Percentiles rank a stretch among this genome's conserved stretches.
Evolutionary conservation across 1,139 yeast species (phyloP).

Genomic region (Nadsonia starkeyi-henricii): DNA sequence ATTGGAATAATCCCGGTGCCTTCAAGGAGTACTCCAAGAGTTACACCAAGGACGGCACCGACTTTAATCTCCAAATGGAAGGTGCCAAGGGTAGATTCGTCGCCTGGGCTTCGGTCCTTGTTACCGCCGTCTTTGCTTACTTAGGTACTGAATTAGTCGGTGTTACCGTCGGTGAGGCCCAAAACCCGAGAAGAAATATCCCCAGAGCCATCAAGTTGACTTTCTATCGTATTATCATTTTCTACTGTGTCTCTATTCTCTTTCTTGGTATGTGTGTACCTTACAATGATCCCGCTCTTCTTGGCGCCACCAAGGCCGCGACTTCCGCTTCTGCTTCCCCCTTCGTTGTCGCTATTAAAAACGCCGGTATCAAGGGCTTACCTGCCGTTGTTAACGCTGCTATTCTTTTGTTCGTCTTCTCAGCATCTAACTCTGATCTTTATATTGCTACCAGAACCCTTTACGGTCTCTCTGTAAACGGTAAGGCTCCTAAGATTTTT

Average conservation of each 20-base stretch:
- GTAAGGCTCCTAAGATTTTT: slow-evolving; percentile 49
- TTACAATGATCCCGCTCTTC: slow-evolving; percentile 26
- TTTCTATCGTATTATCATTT: slow-evolving; percentile 38
- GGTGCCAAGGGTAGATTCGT: slow-evolving; percentile 43
- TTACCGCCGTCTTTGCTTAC: slow-evolving; percentile 23
- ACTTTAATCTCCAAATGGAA: slow-evolving; percentile 17
- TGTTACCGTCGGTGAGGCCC: slow-evolving; percentile 71
- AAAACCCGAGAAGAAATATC: slow-evolving; percentile 56
- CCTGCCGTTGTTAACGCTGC: slow-evolving; percentile 58
- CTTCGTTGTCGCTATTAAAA: slow-evolving; percentile 45
- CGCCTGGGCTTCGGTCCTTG: slow-evolving; percentile 51
- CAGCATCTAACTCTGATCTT: slow-evolving; percentile 61
- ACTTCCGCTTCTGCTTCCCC: slow-evolving; percentile 61
- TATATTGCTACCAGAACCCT: slow-evolving; percentile 59
- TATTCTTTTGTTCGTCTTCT: slow-evolving; percentile 52
- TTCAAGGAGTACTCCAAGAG: slow-evolving; percentile 31
- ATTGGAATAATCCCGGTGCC: slow-evolving; percentile 53
- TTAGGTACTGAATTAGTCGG: slow-evolving; percentile 72
- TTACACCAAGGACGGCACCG: too few relatives aligned
- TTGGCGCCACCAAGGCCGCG: slow-evolving; percentile 10
- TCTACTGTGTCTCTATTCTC: slow-evolving; percentile 35
- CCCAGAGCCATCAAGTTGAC: slow-evolving; percentile 69
- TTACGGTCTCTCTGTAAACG: slow-evolving; percentile 47
- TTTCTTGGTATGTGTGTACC: slow-evolving; percentile 35
- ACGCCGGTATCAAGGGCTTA: slow-evolving; percentile 46